Base-by-base conservation (phyloP, 139 green algal genomes). In the Pseudopediastrum boryanum region DNA sequence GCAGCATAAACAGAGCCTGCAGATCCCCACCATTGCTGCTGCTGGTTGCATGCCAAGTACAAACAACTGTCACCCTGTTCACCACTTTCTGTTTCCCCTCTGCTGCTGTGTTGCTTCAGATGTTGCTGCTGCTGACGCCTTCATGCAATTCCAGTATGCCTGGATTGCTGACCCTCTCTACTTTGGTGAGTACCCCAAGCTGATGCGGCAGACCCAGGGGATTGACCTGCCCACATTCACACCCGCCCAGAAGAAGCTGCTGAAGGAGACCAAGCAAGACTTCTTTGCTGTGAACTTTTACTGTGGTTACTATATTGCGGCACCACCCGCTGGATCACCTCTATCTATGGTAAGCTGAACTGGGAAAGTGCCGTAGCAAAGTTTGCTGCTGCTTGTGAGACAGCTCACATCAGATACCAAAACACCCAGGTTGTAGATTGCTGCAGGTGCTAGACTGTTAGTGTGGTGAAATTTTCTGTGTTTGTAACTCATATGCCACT, bases 271-370 rank as follows among this genome's bases (percentile, higher is more conserved):
- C 44, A 50, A 44, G 16, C 54, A 68, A 48, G 83, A 89, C 71
- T 84, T 81, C 56, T 84, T 89, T 29, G 61, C 54, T 9, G 62
- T 89, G 12, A 89, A 89, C 75, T 85, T 87, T 46, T 89, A 89
- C 59, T 71, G 50, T n/a, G 65, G 76, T 25, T 82, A 82, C 65
- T 82, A 69, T 35, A 33, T 82, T 16, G 61, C 35, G 38, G 76
- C 76, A 10, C 76, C 76, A n/a, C 9, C 36, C 7, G 27, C 71
- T 27, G 71, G 61, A 33, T 51, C 71, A 27, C 71, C 71, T 39
- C 68, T 59, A 29, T 51, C 68, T 21, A 38, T 68, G 50, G 71
- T 78, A 38, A 35, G 71, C 61, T 69, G n/a, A 13, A 29, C 50
- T n/a, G n/a, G n/a, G n/a, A n/a, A n/a, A n/a, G n/a, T n/a, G n/a